A percentile compares a stretch with the other conserved stretches of the same genome.
Evolutionary conservation across 2,329 filamentous ascomycete species (phyloP).

Genomic region (Fusarium virguliforme): DNA sequence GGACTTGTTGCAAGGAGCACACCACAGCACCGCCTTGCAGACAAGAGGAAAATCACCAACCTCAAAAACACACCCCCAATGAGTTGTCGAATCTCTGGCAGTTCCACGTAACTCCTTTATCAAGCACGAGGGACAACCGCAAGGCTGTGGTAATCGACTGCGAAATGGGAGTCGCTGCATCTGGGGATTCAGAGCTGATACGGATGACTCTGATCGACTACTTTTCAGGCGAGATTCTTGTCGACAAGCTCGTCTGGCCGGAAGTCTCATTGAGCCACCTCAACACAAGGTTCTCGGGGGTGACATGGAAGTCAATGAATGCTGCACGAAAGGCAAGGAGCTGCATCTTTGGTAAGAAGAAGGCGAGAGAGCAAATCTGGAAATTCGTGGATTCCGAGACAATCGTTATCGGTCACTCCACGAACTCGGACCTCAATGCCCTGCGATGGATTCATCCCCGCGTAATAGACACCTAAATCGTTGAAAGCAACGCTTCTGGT

Average conservation of each 20-base stretch:
- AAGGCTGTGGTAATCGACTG: conserved; percentile 66
- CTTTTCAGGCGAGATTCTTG: conserved; percentile 63
- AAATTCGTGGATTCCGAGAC: conserved; percentile 63
- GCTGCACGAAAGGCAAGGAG: conserved; percentile 52
- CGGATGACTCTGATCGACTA: conserved; percentile 67
- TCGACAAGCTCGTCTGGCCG: conserved; percentile 68
- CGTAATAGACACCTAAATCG: conserved; percentile 30
- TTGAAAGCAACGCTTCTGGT: not conserved
- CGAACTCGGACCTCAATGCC: conserved; percentile 9
- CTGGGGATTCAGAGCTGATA: conserved; percentile 67
- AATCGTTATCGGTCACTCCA: conserved; percentile 65
- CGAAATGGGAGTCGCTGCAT: conserved; percentile 67
- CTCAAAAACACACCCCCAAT: not conserved
- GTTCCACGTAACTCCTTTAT: conserved; percentile 7
- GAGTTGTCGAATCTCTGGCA: conserved; percentile 27
- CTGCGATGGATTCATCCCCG: conserved; percentile 34
- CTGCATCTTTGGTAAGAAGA: conserved; percentile 61
- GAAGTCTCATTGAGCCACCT: conserved; percentile 63
- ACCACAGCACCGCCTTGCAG: conserved; percentile 7
- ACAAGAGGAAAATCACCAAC: conserved; percentile 14
- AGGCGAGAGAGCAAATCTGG: conserved; percentile 62
- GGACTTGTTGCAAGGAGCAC: conserved; percentile 30
- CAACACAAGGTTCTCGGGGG: conserved; percentile 67
- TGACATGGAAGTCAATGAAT: conserved; percentile 60
- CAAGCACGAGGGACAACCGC: not conserved